A percentile compares a stretch with the other conserved stretches of the same genome.
These are phyloP conservation scores for Trametes cubensis DNA, from an alignment of 768 basidiomycete genomes.

Conservation along the genomic window DNA sequence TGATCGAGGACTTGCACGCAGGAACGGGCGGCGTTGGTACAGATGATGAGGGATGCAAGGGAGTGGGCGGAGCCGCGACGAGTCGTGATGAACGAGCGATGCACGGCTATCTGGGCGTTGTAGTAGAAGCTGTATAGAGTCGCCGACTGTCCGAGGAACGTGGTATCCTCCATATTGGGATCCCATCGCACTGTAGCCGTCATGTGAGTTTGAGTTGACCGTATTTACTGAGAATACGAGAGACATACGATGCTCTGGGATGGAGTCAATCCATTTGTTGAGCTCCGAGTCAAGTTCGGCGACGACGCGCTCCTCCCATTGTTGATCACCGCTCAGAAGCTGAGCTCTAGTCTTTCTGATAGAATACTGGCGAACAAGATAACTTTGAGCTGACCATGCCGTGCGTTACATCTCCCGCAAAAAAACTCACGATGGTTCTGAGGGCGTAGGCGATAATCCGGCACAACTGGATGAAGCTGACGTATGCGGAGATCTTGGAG, in stretches of 20 bases:
- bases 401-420: too few relatives aligned
- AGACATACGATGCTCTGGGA: conserved; percentile 57
- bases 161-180: conserved; percentile 33
- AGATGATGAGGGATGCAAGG: conserved; percentile 75
- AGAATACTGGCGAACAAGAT: conserved; percentile 54
- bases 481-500: conserved; percentile 54
- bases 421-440: conserved; percentile 56
- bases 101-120: conserved; percentile 62
- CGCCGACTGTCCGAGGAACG: conserved; percentile 38
- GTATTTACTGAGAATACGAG: conserved; percentile 21
- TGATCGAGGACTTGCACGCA: conserved; percentile 71
- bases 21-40: conserved; percentile 80
- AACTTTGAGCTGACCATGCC: too few relatives aligned
- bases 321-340: conserved; percentile 49
- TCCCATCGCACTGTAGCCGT: conserved; percentile 35
- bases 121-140: conserved; percentile 46
- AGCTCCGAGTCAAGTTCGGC: conserved; percentile 74
- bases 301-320: conserved; percentile 69
- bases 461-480: conserved; percentile 55
- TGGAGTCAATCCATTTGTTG: conserved; percentile 75
- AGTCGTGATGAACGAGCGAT: conserved; percentile 76
- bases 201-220: conserved; percentile 17
- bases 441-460: conserved; percentile 65
- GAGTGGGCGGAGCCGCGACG: conserved; percentile 49
- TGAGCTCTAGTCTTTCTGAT: conserved; percentile 64